Conservation (phyloP, 2,329 filamentous ascomycete genomes). For the Fusarium sp. region DNA sequence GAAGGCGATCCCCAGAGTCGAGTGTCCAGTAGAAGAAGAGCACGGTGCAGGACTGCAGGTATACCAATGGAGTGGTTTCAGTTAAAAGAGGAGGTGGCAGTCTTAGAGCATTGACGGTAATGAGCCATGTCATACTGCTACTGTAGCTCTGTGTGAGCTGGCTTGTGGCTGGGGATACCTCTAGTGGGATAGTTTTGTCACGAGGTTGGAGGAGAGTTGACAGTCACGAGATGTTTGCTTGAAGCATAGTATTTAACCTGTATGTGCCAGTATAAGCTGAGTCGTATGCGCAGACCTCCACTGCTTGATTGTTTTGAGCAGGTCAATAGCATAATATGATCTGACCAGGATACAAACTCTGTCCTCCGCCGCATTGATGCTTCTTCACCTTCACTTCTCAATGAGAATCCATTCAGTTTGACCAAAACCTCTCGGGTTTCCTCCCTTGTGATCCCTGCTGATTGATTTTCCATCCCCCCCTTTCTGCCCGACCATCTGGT, state of each 20-base stretch:
- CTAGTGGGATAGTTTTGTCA: background rate
- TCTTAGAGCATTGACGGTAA: background rate
- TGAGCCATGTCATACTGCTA: background rate
- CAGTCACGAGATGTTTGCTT: slow-evolving; percentile 8
- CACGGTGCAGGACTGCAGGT: background rate
- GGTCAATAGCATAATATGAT: slow-evolving; percentile 11
- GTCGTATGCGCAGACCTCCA: background rate
- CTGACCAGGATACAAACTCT: slow-evolving; percentile 10
- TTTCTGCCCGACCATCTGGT: slow-evolving; percentile 36
- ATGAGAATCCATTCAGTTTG: background rate
- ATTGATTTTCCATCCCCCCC: slow-evolving; percentile 6
- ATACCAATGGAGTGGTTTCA: slow-evolving; percentile 23
- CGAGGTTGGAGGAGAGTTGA: background rate
- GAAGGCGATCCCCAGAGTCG: slow-evolving; percentile 1
- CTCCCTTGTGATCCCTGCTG: slow-evolving; percentile 24
- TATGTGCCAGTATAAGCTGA: background rate
- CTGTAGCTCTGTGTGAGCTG: background rate
- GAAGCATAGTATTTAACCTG: background rate
- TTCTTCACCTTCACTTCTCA: background rate
- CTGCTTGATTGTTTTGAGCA: background rate
- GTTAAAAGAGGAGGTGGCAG: slow-evolving; percentile 6
- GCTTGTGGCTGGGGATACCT: slow-evolving; percentile 1
- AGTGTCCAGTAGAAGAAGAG: slow-evolving; percentile 2
- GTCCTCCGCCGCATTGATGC: slow-evolving; percentile 3
- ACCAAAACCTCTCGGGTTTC: slow-evolving; percentile 22